phyloP scores from a whole-genome alignment of 768 basidiomycete species.

The Boletus subcaerulescens region DNA sequence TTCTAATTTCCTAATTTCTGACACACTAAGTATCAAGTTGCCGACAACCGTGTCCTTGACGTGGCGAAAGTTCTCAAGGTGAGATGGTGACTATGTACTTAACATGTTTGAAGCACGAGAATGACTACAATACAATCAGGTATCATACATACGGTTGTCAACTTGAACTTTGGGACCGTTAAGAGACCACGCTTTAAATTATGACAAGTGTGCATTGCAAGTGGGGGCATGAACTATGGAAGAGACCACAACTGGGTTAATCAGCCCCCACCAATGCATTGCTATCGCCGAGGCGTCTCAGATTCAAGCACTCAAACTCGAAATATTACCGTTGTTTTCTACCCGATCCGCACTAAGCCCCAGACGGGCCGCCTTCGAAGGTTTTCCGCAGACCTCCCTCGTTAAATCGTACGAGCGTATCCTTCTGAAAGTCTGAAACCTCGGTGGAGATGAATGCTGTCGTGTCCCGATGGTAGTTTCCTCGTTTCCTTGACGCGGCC shows the following conservation, averaged over 20 bases:
- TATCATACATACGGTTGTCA: neutral
- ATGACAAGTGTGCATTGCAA: too few species aligned
- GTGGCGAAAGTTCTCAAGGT: neutral
- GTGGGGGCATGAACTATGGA: too few species aligned
- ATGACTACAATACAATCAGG: neutral
- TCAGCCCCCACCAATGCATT: too few species aligned
- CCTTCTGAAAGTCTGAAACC: conserved; percentile 5
- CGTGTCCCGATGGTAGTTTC: neutral
- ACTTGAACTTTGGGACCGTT: too few species aligned
- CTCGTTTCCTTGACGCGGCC: conserved; percentile 1
- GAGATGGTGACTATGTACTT: too few species aligned
- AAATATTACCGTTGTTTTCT: too few species aligned
- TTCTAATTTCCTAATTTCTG: too few species aligned
- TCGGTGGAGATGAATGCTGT: neutral
- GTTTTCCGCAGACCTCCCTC: neutral
- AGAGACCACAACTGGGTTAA: too few species aligned
- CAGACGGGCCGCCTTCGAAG: neutral
- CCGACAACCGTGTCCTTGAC: neutral
- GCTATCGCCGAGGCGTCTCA: neutral
- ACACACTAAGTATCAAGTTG: too few species aligned
- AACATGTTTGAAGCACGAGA: too few species aligned
- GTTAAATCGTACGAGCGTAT: conserved; percentile 1
- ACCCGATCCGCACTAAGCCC: neutral
- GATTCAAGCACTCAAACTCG: neutral
- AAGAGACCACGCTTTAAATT: too few species aligned